Evolutionary conservation across 108 stramenopile genomes (phyloP).

Genomic region (Schizochytrium sp.): DNA sequence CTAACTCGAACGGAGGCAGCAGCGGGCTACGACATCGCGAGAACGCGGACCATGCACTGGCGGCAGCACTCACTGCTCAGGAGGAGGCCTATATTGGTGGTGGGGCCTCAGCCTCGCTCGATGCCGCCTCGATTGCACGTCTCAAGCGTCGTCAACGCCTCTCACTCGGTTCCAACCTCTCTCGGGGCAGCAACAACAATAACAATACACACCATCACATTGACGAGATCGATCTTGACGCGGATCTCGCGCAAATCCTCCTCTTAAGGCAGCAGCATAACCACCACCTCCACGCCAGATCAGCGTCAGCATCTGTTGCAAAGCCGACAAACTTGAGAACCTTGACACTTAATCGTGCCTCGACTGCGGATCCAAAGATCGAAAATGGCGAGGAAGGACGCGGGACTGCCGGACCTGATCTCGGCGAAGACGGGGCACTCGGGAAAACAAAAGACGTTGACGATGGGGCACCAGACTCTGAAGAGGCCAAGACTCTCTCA

Average conservation of each 20-base stretch:
- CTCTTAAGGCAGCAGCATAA: too few species aligned
- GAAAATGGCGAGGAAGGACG: too few species aligned
- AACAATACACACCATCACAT: not conserved
- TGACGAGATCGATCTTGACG: not conserved
- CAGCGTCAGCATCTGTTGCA: too few species aligned
- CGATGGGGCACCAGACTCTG: too few species aligned
- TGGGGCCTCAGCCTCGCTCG: not conserved
- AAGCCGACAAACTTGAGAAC: too few species aligned
- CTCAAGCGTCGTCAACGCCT: conserved; percentile 13
- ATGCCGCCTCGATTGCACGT: not conserved
- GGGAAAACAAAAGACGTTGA: too few species aligned
- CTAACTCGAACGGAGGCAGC: not conserved
- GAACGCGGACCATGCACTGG: not conserved
- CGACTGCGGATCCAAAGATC: too few species aligned
- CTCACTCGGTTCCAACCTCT: not conserved
- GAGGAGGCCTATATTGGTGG: not conserved
- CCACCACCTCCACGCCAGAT: too few species aligned
- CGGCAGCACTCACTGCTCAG: not conserved
- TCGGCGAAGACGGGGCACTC: too few species aligned
- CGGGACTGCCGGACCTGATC: too few species aligned
- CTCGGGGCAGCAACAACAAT: not conserved
- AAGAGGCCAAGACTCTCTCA: too few species aligned
- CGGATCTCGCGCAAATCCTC: not conserved
- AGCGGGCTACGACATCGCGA: not conserved
- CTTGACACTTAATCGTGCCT: too few species aligned